Conservation (phyloP, 1,139 yeast genomes). For the Geotrichum europaeum region DNA sequence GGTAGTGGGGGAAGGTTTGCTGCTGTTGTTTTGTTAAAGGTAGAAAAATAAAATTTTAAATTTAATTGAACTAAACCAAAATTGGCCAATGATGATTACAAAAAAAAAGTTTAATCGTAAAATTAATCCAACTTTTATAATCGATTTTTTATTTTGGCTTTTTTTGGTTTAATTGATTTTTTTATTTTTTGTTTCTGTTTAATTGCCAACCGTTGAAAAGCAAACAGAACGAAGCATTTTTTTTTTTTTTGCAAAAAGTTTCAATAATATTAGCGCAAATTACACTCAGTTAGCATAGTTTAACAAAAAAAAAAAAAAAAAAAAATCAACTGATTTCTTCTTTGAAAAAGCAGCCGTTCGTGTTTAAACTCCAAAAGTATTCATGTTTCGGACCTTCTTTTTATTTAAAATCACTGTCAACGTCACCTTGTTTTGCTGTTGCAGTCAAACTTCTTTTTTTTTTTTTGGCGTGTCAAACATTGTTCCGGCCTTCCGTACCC, state of each 20-base stretch:
- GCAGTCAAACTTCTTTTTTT: not conserved
- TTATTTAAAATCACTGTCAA: no score
- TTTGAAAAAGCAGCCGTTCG: not conserved
- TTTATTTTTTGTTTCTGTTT: not conserved
- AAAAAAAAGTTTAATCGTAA: no score
- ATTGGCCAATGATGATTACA: no score
- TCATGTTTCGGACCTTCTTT: not conserved
- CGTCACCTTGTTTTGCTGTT: not conserved
- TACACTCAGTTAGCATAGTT: not conserved
- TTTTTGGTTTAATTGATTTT: not conserved
- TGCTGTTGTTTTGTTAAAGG: no score
- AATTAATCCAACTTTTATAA: no score
- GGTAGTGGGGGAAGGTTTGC: not conserved
- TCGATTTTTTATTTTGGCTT: no score
- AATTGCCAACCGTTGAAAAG: not conserved
- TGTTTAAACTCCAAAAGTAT: not conserved
- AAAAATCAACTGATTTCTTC: not conserved
- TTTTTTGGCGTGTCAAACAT: not conserved
- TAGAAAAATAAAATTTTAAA: no score
- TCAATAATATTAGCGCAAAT: not conserved
- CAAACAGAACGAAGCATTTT: not conserved
- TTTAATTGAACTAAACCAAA: not conserved
- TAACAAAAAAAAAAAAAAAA: not conserved
- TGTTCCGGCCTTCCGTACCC: not conserved
- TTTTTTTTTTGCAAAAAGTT: not conserved